Percentiles rank a stretch among this genome's conserved stretches.
These are phyloP conservation scores for Aspergillus leporis DNA, from an alignment of 495 filamentous ascomycete species.

Conservation along the genomic window DNA sequence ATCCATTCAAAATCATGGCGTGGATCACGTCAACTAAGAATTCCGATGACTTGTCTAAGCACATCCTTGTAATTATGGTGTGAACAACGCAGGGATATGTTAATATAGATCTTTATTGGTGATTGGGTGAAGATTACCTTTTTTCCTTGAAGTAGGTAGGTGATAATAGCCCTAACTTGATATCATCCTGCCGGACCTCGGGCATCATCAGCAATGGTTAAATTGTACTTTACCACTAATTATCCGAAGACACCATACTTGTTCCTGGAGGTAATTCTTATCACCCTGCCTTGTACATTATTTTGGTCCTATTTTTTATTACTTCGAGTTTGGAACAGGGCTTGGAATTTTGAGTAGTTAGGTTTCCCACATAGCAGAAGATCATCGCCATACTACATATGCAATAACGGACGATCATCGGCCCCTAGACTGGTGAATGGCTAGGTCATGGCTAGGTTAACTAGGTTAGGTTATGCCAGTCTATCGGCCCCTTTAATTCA, in stretches of 20 bases:
- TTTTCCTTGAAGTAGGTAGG: too few species aligned
- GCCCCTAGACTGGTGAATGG: too few species aligned
- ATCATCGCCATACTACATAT: neutral
- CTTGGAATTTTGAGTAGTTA: neutral
- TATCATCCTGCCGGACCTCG: neutral
- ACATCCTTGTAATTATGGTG: neutral
- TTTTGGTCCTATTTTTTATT: neutral
- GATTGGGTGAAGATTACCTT: neutral
- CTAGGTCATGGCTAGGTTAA: too few species aligned
- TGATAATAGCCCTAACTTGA: neutral
- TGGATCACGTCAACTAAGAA: neutral
- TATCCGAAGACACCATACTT: neutral
- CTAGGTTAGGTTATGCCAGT: too few species aligned
- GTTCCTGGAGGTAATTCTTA: neutral
- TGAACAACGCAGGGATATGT: neutral
- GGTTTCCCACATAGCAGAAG: neutral
- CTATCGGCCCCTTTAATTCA: neutral
- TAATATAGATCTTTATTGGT: neutral
- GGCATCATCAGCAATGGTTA: neutral
- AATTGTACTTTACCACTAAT: neutral
- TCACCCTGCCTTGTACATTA: neutral
- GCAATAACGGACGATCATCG: neutral
- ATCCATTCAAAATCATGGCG: neutral
- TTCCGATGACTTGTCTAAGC: slow-evolving; percentile 1
- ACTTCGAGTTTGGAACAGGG: neutral